Evolutionary conservation across 345 rosid genomes (phyloP).

Genomic region (Salix caprea): DNA sequence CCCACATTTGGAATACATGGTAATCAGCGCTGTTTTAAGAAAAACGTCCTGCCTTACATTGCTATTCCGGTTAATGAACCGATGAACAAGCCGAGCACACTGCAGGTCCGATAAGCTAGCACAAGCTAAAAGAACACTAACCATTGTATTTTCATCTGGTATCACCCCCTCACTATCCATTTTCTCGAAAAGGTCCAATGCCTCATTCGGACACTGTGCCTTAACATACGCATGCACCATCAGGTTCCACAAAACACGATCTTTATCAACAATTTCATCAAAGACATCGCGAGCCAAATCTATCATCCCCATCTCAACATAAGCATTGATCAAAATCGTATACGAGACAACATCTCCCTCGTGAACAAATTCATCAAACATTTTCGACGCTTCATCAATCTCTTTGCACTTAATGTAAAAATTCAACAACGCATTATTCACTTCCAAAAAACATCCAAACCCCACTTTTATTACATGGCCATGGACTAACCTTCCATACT

Average conservation of each 20-base stretch:
- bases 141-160: slow-evolving; percentile 25
- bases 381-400: slow-evolving; percentile 9
- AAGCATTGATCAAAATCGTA: slow-evolving; percentile 29
- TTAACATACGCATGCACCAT: slow-evolving; percentile 23
- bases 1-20: slow-evolving; percentile 31
- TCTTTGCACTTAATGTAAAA: slow-evolving; percentile 19
- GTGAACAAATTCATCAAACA: slow-evolving; percentile 17
- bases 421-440: slow-evolving; percentile 22
- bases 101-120: slow-evolving; percentile 23
- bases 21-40: slow-evolving; percentile 26
- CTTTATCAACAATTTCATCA: slow-evolving; percentile 16
- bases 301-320: slow-evolving; percentile 17
- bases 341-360: slow-evolving; percentile 14
- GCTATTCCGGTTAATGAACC: slow-evolving; percentile 13
- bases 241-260: slow-evolving; percentile 22
- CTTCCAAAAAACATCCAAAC: slow-evolving; percentile 3
- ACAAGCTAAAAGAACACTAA: slow-evolving; percentile 24
- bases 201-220: slow-evolving; percentile 11
- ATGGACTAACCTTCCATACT: slow-evolving; percentile 21
- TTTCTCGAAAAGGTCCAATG: slow-evolving; percentile 22
- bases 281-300: slow-evolving; percentile 20
- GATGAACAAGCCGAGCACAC: slow-evolving; percentile 17
- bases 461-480: slow-evolving; percentile 22
- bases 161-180: slow-evolving; percentile 15
- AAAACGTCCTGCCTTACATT: slow-evolving; percentile 19